phyloP scores from a whole-genome alignment of 176 grass and related monocot genomes.

The Bonia amplexicaulis region DNA sequence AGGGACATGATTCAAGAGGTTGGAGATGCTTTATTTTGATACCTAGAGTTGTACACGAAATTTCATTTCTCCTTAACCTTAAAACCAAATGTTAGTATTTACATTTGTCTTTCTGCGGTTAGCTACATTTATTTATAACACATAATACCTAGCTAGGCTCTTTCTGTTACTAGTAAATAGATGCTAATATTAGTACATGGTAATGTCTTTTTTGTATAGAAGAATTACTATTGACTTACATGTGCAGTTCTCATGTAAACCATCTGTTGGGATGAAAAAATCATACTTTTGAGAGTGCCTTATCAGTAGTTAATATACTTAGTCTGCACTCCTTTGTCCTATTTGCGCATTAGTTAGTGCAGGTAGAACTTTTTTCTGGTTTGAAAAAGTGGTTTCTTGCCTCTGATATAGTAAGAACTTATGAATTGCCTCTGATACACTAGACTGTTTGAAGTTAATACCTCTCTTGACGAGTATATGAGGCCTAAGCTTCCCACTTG shows the following conservation, averaged over 20 bases:
- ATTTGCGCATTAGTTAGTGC: not conserved
- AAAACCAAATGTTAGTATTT: not conserved
- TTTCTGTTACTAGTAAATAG: not conserved
- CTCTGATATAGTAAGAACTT: not conserved
- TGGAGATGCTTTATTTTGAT: not conserved
- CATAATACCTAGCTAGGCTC: not conserved
- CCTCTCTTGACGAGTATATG: not conserved
- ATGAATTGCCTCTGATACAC: not conserved
- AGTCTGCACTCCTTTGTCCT: not conserved
- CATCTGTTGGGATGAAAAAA: not conserved
- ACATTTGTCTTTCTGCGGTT: not conserved
- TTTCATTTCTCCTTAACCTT: not conserved
- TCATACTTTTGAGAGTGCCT: not conserved
- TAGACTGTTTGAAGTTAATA: conserved; percentile 2
- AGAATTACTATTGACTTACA: not conserved
- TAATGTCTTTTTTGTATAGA: not conserved
- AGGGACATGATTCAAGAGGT: not conserved
- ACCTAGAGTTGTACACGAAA: not conserved
- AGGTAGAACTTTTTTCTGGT: not conserved
- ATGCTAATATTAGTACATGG: not conserved
- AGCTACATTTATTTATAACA: not conserved
- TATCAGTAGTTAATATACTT: not conserved
- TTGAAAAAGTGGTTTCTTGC: not conserved
- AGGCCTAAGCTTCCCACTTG: not conserved
- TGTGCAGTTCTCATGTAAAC: not conserved